These are phyloP conservation scores for Alternaria alternata DNA, from an alignment of 2,329 filamentous ascomycete species.

Conservation along the genomic window DNA sequence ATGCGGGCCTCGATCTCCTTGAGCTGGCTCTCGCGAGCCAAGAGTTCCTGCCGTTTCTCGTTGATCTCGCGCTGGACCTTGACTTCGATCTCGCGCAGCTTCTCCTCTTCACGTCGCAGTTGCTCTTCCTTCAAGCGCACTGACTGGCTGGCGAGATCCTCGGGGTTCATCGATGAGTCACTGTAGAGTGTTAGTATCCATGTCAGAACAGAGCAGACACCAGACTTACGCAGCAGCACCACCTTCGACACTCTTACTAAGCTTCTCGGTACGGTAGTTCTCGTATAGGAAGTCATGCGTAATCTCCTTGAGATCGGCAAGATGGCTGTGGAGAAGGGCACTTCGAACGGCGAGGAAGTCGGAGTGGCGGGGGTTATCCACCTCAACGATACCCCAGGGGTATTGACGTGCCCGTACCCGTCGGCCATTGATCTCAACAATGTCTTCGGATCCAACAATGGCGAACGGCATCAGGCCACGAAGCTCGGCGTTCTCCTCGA, in stretches of 20 bases:
- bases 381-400: slow-evolving; percentile 98
- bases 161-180: slow-evolving; percentile 95
- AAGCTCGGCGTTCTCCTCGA: slow-evolving; percentile 98
- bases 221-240: slow-evolving; percentile 81
- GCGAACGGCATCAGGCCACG: slow-evolving; percentile 98
- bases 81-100: slow-evolving; percentile 98
- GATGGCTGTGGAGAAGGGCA: slow-evolving; percentile 94
- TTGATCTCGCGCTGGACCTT: slow-evolving; percentile 99
- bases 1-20: slow-evolving; percentile 98
- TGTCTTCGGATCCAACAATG: slow-evolving; percentile 96
- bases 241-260: slow-evolving; percentile 98
- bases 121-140: slow-evolving; percentile 99
- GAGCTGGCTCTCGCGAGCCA: slow-evolving; percentile 97
- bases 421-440: slow-evolving; percentile 91
- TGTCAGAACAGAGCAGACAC: not conserved
- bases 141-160: slow-evolving; percentile 94
- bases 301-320: slow-evolving; percentile 98
- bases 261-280: slow-evolving; percentile 99
- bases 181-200: slow-evolving; percentile 46
- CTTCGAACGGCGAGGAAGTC: slow-evolving; percentile 98
- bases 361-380: slow-evolving; percentile 98
- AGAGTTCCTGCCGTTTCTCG: slow-evolving; percentile 97
- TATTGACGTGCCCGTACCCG: slow-evolving; percentile 95
- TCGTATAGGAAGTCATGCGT: slow-evolving; percentile 99
- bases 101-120: slow-evolving; percentile 98